These are phyloP conservation scores for Thoreauomyces humboldtii DNA, from an alignment of 192 early-diverging fungal genomes.

Conservation along the genomic window DNA sequence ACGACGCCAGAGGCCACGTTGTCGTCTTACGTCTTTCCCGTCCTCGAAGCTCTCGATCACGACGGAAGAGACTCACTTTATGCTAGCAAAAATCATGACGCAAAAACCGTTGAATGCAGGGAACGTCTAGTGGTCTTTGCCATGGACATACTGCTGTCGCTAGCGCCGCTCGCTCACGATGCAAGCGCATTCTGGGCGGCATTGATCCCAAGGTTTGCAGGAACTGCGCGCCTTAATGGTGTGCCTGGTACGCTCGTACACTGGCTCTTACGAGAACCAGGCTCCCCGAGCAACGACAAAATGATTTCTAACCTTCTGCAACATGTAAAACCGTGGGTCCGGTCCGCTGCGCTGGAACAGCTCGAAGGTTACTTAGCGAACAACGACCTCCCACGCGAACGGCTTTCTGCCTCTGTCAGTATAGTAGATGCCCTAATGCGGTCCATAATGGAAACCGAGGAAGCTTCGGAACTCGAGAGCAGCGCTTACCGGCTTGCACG, in stretches of 20 bases:
- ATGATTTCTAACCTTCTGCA: not conserved
- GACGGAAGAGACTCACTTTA: not conserved
- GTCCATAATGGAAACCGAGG: no score
- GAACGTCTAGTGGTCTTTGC: conserved; percentile 3
- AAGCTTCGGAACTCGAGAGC: no score
- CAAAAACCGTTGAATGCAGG: not conserved
- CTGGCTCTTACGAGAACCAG: not conserved
- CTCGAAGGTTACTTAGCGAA: no score
- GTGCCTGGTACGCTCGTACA: not conserved
- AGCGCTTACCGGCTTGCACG: no score
- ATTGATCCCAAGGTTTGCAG: no score
- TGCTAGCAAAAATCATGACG: not conserved
- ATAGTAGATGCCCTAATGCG: no score
- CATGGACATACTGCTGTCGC: not conserved
- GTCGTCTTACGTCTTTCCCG: not conserved
- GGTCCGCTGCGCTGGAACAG: not conserved
- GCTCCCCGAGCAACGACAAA: not conserved
- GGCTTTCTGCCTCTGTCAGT: no score
- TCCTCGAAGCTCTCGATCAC: conserved; percentile 6
- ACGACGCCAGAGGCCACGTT: conserved; percentile 1
- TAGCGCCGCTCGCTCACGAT: conserved; percentile 1
- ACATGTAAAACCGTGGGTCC: not conserved
- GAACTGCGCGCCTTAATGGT: not conserved
- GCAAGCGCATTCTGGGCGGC: no score
- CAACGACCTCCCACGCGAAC: no score